Evolutionary conservation across 2,329 filamentous ascomycete species (phyloP), one percentile per base, ranked within the genome.

Genomic region (Aciculosporium take): DNA sequence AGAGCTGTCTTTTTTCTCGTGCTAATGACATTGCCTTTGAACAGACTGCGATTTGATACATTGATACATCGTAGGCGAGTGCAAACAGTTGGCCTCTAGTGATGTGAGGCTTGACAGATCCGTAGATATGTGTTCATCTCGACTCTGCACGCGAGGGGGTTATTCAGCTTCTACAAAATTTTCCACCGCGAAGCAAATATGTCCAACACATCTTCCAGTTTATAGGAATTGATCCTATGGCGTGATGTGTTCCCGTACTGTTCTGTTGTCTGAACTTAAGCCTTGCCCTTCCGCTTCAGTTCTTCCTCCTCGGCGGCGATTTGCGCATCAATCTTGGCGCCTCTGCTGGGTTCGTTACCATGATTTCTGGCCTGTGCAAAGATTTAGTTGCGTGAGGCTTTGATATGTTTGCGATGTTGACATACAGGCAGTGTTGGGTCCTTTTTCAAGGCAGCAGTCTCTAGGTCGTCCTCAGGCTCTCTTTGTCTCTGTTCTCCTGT

Each of bases 311-410:
- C 81, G 4, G 74, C 72, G 53, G 72, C 65, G 36, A 87, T 50
- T 60, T 82, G 57, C 44, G 81, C 73, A 57, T 87, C 82, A 43
- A 85, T 70, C 67, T 81, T 73, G 20, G 81, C 82, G 15, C 82
- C 81, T 53, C 67, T 74, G 17, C 76, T 81, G 2, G 81, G 82
- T 62, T 85, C 70, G 56, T 86, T 86, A 45, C 81, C 81, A 55
- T 87, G 81, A 48, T 68, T 55, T 50, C 63, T 72, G 42, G 81
- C 81, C 74, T 72, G 33, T 8, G 13, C 5, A 15, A 20, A n/a
- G 25, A 42, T 39, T 48, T 20, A 46, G 37, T 6, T 36, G 27
- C 4, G 3, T 25, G 20, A 6, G 6, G 8, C 4, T 15, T 18
- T 2, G 2, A 7, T 2, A 12, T 17, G 10, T 9, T 23, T n/a